Evolutionary conservation across 2,329 filamentous ascomycete species (phyloP).

Genomic region (Pseudocercospora crystallina): DNA sequence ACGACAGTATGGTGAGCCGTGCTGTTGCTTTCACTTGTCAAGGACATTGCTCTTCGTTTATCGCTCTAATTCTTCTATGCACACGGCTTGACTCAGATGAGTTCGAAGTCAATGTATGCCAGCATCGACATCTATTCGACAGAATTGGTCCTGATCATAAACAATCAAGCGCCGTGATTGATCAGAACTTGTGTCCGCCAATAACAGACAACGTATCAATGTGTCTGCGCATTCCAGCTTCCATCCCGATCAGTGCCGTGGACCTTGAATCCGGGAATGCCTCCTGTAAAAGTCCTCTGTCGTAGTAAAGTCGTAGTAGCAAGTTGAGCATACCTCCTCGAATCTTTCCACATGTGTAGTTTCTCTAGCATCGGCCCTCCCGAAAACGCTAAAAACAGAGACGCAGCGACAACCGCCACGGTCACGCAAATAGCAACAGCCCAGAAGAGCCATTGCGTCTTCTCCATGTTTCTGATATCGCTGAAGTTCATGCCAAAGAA

Average conservation of each 20-base stretch:
- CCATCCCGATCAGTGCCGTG: constrained; percentile 14
- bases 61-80: too few species aligned
- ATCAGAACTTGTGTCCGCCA: too few species aligned
- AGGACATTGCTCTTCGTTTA: too few species aligned
- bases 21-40: too few species aligned
- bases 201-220: too few species aligned
- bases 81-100: too few species aligned
- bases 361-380: constrained; percentile 40
- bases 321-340: constrained; percentile 14
- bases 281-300: constrained; percentile 9
- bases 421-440: constrained; percentile 41
- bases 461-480: constrained; percentile 43
- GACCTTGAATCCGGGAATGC: constrained; percentile 11
- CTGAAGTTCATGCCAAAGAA: constrained; percentile 48
- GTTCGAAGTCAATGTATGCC: too few species aligned
- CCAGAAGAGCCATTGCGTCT: constrained; percentile 43
- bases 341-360: constrained; percentile 36
- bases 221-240: too few species aligned
- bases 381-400: constrained; percentile 44
- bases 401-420: constrained; percentile 38
- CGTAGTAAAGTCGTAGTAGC: constrained; percentile 17
- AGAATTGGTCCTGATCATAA: too few species aligned
- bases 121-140: too few species aligned
- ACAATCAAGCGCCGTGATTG: too few species aligned
- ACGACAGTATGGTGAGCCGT: too few species aligned